phyloP scores from a whole-genome alignment of 805 yeast genomes.

The Peterozyma xylosa region DNA sequence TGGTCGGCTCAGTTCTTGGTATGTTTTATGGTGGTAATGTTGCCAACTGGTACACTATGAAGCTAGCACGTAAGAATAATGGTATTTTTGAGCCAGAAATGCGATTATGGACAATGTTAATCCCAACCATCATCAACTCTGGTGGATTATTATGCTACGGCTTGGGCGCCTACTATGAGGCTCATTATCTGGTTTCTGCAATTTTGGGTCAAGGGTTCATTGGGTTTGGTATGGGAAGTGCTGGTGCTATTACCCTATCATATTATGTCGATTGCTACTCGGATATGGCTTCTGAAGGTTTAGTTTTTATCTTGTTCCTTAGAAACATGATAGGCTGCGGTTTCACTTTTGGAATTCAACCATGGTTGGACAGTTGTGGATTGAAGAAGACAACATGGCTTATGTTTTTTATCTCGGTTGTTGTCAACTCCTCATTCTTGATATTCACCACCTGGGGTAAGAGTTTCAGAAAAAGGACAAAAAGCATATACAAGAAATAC shows the following conservation, averaged over 20 bases:
- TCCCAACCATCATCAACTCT: constrained; percentile 12
- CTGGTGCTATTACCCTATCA: constrained; percentile 16
- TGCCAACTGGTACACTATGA: constrained; percentile 10
- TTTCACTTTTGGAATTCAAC: constrained; percentile 13
- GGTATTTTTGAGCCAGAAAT: constrained; percentile 13
- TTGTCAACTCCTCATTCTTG: too few relatives aligned
- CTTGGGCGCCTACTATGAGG: constrained; percentile 18
- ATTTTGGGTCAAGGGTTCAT: constrained; percentile 19
- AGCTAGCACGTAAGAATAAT: constrained; percentile 8
- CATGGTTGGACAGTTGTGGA: constrained; percentile 12
- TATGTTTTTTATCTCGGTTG: too few relatives aligned
- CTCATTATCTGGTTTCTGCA: constrained; percentile 19
- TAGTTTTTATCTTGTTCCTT: constrained; percentile 14
- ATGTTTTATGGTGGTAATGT: constrained; percentile 12
- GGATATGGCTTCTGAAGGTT: constrained; percentile 22
- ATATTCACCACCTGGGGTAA: too few relatives aligned
- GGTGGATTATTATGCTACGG: constrained; percentile 17
- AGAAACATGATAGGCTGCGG: constrained; percentile 13
- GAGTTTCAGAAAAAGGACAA: too few relatives aligned
- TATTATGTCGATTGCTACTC: constrained; percentile 22
- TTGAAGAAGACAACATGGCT: constrained; percentile 7
- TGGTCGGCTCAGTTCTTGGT: constrained; percentile 11
- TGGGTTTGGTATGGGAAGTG: constrained; percentile 19
- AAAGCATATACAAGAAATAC: too few relatives aligned
- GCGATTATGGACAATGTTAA: constrained; percentile 10